Evolutionary conservation across 768 basidiomycete species (phyloP).

Genomic region (Leccinum longicurvipes): DNA sequence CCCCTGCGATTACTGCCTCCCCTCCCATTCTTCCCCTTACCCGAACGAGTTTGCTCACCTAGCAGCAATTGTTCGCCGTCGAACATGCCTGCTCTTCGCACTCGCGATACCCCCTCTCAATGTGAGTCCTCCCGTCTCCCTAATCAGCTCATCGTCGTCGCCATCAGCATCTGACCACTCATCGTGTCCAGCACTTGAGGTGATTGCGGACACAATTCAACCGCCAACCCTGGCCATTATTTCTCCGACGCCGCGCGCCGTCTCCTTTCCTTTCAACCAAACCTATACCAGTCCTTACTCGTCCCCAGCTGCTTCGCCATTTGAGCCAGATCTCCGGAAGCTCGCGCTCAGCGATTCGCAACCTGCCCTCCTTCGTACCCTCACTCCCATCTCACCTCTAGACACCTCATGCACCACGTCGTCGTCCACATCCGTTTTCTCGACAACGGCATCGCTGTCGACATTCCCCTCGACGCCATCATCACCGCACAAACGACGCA

Average conservation of each 20-base stretch:
- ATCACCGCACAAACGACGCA: conserved; percentile 48
- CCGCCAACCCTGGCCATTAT: conserved; percentile 53
- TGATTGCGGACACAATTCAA: conserved; percentile 61
- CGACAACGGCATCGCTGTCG: conserved; percentile 33
- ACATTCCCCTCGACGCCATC: conserved; percentile 33
- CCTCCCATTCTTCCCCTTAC: conserved; percentile 33
- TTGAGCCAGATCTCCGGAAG: conserved; percentile 63
- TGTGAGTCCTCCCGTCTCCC: conserved; percentile 30
- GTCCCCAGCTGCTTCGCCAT: conserved; percentile 66
- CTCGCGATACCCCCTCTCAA: conserved; percentile 66
- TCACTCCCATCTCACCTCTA: conserved; percentile 39
- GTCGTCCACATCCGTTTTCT: conserved; percentile 41
- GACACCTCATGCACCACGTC: conserved; percentile 27
- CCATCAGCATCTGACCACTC: conserved; percentile 13
- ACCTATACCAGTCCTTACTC: conserved; percentile 54
- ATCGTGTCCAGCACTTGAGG: conserved; percentile 59
- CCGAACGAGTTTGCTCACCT: conserved; percentile 35
- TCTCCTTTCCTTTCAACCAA: conserved; percentile 40
- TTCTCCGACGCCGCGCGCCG: conserved; percentile 60
- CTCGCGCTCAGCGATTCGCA: conserved; percentile 44
- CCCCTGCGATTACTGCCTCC: conserved; percentile 16
- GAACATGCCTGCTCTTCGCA: conserved; percentile 75
- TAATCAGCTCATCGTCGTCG: conserved; percentile 1
- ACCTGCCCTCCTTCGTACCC: conserved; percentile 36
- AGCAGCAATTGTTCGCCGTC: conserved; percentile 33